Base-by-base conservation (phyloP, 805 yeast species). In the Wickerhamomyces ciferrii region DNA sequence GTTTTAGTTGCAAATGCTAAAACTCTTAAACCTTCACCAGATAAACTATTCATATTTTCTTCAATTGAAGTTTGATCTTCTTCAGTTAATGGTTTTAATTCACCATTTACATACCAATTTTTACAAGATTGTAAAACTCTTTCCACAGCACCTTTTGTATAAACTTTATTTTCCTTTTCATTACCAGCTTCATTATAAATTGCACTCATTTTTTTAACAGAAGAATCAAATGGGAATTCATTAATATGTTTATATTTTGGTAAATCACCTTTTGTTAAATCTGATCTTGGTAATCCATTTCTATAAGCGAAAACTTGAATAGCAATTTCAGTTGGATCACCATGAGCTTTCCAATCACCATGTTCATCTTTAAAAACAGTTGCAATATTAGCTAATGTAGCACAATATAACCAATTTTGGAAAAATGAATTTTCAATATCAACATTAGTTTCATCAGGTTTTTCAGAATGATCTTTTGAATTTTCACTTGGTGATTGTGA, bases 251-350 rank as follows among this genome's bases (percentile, higher is more conserved):
- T 45, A 37, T 44, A 56, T 23, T 32, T 39, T 17, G 61, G 55
- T 18, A 41, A 43, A 7, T 60, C 61, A 29, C 68, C 75, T 27
- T 72, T 71, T 13, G 74, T 68, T 51, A 74, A 59, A 10, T 53
- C 54, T 14, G 69, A 68, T 55, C 86, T 73, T 20, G 75, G 72
- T 50, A 66, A 70, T 27, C 73, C 74, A 50, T 83, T 67, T 56
- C 90, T 76, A 13, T 81, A 67, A 20, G 83, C 76, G 59, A 84
- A 86, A 0, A 87, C 92, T 58, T 87, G 92, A 50, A 88, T 83
- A 3, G 96, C 95, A 57, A 85, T 82, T 67, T 88, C 96, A 3
- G 96, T 88, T 38, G 96, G 92, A 60, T 88, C 96, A 49, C 96
- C 96, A 59, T 81, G 83, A 10, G 89, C 90, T 54, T 76, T 78